Percentiles rank a stretch among this genome's conserved stretches.
phyloP scores from a whole-genome alignment of 805 yeast species.

The Diddensiella caesifluorescens region DNA sequence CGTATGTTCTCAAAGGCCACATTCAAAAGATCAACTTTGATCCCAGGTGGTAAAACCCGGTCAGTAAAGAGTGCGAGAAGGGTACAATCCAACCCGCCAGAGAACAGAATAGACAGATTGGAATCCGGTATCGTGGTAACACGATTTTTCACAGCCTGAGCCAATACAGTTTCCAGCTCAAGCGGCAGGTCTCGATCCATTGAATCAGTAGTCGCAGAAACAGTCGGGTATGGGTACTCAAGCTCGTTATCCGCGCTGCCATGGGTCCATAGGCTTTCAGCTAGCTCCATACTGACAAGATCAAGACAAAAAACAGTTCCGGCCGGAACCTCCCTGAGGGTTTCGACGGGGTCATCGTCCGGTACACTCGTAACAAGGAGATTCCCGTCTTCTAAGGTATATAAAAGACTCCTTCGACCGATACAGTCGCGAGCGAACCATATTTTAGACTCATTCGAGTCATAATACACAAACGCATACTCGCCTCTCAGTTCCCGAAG shows the following conservation, averaged over 20 bases:
- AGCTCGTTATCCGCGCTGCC: constrained; percentile 14
- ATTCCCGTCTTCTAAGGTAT: constrained; percentile 31
- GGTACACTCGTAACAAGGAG: constrained; percentile 46
- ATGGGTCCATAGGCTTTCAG: constrained; percentile 10
- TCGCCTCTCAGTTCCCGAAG: constrained; percentile 64
- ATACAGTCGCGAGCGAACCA: constrained; percentile 81
- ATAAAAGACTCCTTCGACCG: constrained; percentile 76
- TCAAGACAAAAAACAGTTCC: constrained; percentile 47
- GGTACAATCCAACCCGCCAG: constrained; percentile 96
- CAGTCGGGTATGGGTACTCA: constrained; percentile 6
- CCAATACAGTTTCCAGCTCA: constrained; percentile 4
- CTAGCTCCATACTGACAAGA: constrained; percentile 21
- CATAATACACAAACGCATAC: constrained; percentile 57
- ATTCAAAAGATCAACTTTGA: constrained; percentile 66
- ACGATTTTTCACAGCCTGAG: constrained; percentile 6
- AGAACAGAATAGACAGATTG: constrained; percentile 62
- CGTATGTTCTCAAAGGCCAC: constrained; percentile 93
- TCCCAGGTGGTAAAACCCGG: constrained; percentile 22
- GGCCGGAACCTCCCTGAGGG: constrained; percentile 47
- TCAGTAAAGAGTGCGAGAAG: constrained; percentile 50
- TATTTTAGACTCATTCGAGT: constrained; percentile 33
- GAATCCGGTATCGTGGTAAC: constrained; percentile 9
- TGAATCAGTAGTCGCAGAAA: background rate
- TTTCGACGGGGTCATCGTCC: constrained; percentile 3
- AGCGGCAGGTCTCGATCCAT: background rate